Conservation (phyloP, 169 alveolate species). For the Cryptosporidium viatorum region DNA sequence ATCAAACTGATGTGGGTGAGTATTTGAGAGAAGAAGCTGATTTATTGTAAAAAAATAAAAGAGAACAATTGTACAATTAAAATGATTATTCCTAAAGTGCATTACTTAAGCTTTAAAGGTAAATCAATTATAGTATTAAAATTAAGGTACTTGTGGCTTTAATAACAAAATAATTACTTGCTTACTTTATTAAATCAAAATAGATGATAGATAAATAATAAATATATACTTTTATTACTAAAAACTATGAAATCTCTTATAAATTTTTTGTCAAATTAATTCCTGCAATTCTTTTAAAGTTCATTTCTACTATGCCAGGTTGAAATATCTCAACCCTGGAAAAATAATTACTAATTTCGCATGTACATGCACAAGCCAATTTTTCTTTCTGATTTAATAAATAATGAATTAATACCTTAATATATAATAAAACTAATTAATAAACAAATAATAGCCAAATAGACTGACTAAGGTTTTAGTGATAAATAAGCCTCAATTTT, state of each 20-base stretch:
- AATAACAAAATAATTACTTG: neutral
- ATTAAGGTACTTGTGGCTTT: neutral
- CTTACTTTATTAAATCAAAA: neutral
- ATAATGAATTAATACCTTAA: neutral
- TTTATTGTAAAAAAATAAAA: slow-evolving; percentile 76
- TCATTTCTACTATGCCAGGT: neutral
- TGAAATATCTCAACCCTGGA: slow-evolving; percentile 36
- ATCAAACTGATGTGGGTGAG: slow-evolving; percentile 94
- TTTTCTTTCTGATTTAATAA: slow-evolving; percentile 58
- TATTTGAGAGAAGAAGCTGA: slow-evolving; percentile 93
- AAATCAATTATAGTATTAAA: neutral
- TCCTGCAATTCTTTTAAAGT: neutral
- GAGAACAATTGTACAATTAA: too few relatives aligned
- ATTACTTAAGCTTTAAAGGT: slow-evolving; percentile 11
- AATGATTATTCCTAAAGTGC: neutral
- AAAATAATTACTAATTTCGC: neutral
- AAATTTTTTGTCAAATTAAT: neutral
- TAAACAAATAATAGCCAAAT: neutral
- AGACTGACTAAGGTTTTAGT: slow-evolving; percentile 18
- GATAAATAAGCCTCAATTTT: slow-evolving; percentile 80
- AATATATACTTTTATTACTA: neutral
- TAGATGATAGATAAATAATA: neutral
- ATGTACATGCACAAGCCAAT: slow-evolving; percentile 51
- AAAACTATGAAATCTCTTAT: neutral
- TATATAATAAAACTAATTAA: neutral